A percentile compares a stretch with the other conserved stretches of the same genome.
These are phyloP conservation scores for Sphagnum contortum DNA, from an alignment of 225 moss, liverwort and hornwort species.

Conservation along the genomic window DNA sequence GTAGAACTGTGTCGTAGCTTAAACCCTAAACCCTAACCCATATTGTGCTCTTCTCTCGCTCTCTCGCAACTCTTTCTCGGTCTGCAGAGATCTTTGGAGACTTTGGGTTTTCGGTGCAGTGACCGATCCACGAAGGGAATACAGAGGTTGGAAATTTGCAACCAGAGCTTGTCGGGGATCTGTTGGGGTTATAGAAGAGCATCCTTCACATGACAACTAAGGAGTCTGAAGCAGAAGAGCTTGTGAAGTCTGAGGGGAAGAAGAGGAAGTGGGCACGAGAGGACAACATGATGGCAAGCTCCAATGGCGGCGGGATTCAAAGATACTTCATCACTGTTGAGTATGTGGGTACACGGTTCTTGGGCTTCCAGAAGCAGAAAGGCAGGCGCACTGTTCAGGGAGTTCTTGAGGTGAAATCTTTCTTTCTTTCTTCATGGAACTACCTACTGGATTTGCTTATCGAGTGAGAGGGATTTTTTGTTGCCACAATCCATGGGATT, in stretches of 20 bases:
- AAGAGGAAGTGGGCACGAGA: slow-evolving; percentile 42
- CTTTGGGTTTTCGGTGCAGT: too few relatives aligned
- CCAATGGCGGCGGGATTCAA: slow-evolving; percentile 27
- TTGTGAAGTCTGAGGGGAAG: slow-evolving; percentile 9
- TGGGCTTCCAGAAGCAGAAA: slow-evolving; percentile 85
- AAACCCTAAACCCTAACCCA: too few relatives aligned
- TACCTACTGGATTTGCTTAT: neutral
- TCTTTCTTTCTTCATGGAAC: too few relatives aligned
- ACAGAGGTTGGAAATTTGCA: too few relatives aligned
- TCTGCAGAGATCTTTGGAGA: too few relatives aligned
- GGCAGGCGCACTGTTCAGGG: slow-evolving; percentile 80
- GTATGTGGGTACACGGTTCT: slow-evolving; percentile 72
- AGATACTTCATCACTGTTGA: slow-evolving; percentile 79
- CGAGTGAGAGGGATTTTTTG: neutral
- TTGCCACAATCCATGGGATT: neutral
- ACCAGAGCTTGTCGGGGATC: too few relatives aligned
- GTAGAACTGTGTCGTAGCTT: too few relatives aligned
- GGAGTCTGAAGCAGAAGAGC: neutral
- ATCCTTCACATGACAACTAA: too few relatives aligned
- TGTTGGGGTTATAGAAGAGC: too few relatives aligned
- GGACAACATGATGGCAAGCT: slow-evolving; percentile 12
- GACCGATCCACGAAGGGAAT: too few relatives aligned
- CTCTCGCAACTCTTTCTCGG: too few relatives aligned
- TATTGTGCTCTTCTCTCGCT: too few relatives aligned
- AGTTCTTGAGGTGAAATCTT: slow-evolving; percentile 49